phyloP scores from a whole-genome alignment of 192 early-diverging fungal species.

The Spizellomyces punctatus region DNA sequence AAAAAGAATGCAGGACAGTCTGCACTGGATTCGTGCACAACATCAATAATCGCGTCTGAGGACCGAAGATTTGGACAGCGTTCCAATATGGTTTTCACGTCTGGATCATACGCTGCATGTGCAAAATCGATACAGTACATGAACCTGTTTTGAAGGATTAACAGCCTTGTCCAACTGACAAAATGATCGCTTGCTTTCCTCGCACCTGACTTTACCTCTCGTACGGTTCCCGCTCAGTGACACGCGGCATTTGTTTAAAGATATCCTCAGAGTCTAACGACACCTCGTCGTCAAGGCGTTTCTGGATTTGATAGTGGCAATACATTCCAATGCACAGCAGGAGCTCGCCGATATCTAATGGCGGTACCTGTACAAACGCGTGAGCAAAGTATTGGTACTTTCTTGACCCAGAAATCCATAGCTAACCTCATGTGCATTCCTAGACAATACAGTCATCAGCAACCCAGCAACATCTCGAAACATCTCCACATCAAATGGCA shows the following conservation, averaged over 20 bases:
- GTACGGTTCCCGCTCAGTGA: conserved; percentile 23
- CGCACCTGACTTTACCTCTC: conserved; percentile 1
- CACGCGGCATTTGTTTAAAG: conserved; percentile 9
- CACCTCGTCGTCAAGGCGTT: conserved; percentile 11
- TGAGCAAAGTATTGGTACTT: not conserved
- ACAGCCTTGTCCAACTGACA: not conserved
- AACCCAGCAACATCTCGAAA: conserved; percentile 19
- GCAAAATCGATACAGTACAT: conserved; percentile 29
- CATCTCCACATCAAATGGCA: conserved; percentile 29
- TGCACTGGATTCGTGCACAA: conserved; percentile 3
- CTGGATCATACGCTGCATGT: conserved; percentile 12
- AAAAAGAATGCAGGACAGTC: conserved; percentile 28
- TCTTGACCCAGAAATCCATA: not conserved
- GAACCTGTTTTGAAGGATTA: not conserved
- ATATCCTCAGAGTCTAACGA: not conserved
- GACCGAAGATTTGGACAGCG: conserved; percentile 2
- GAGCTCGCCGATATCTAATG: conserved; percentile 26
- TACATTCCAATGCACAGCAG: conserved; percentile 29
- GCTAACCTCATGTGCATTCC: conserved; percentile 21
- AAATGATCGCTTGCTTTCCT: no score
- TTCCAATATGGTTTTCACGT: conserved; percentile 1
- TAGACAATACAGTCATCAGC: conserved; percentile 10
- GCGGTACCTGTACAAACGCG: conserved; percentile 8
- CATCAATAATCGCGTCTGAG: conserved; percentile 17
- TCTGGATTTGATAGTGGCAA: conserved; percentile 27